These are phyloP conservation scores for Trametes gibbosa DNA, from an alignment of 768 basidiomycete species.

Conservation along the genomic window DNA sequence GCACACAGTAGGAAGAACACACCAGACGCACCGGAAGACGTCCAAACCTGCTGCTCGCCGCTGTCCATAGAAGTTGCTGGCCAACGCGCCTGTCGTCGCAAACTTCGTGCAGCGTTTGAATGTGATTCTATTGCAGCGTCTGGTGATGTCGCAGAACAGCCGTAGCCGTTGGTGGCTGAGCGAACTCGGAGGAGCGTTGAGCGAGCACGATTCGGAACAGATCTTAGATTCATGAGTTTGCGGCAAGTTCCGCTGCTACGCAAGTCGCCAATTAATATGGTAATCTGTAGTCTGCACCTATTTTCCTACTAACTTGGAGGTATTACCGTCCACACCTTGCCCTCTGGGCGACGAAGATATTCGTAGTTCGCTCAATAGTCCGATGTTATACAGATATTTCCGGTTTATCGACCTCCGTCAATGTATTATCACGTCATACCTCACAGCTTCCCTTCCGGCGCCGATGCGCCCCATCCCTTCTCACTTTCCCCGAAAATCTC, in stretches of 20 bases:
- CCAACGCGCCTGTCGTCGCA: neutral
- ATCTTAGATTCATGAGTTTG: too few relatives aligned
- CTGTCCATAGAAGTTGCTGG: neutral
- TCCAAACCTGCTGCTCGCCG: neutral
- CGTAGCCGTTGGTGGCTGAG: neutral
- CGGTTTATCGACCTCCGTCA: too few relatives aligned
- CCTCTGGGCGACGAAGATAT: too few relatives aligned
- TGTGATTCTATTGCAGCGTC: neutral
- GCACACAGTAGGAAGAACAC: too few relatives aligned
- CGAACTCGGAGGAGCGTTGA: too few relatives aligned
- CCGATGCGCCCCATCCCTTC: slow-evolving; percentile 26
- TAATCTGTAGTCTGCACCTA: too few relatives aligned
- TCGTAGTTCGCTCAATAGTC: too few relatives aligned
- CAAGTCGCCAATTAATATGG: neutral
- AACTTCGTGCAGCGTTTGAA: too few relatives aligned
- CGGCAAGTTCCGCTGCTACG: neutral
- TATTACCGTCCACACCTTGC: too few relatives aligned
- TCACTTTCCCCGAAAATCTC: slow-evolving; percentile 29
- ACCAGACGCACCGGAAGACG: slow-evolving; percentile 3
- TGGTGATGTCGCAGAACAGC: neutral
- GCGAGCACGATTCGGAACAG: too few relatives aligned
- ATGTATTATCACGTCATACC: too few relatives aligned
- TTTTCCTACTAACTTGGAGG: too few relatives aligned
- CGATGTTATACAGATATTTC: neutral
- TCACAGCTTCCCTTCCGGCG: slow-evolving; percentile 3